Evolutionary conservation across 2,329 filamentous ascomycete genomes (phyloP), one percentile per base, ranked within the genome.

Genomic region (Bretziella fagacearum): DNA sequence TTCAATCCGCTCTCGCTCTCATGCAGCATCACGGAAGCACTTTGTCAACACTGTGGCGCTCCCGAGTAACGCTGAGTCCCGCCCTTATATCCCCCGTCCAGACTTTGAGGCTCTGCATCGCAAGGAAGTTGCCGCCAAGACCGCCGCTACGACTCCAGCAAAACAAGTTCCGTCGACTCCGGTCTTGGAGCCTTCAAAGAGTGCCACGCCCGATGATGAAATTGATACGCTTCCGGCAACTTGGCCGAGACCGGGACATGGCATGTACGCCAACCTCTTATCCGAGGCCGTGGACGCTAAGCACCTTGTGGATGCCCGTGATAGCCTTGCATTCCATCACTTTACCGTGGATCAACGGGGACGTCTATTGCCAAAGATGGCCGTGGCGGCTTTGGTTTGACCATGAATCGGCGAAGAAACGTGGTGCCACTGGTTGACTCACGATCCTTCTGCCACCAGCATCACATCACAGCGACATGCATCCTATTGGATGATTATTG

Each of bases 301-400:
- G 4, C 56, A 63, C 23, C 53, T 67, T 15, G 48, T 57, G 23
- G 65, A 66, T 40, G 57, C 61, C 3, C 61, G 65, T 18, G 64
- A 66, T 30, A 62, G 63, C 41, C 62, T 65, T 41, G 58, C 63
- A 0, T 67, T 67, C 41, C 66, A 63, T 36, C 63, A 66, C 45
- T 67, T 67, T 52, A 55, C 61, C 49, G 61, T 67, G 6, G 62
- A 65, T n/a, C 20, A 44, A 17, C 43, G 30, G 29, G 50, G 44
- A 10, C 33, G 36, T 29, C 35, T 46, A 27, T 35, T 51, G 22
- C 49, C 46, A 18, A 51, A 51, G 47, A 52, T 47, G 49, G 49
- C 49, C 18, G 49, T 48, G 22, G 45, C 49, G 25, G 40, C 44
- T 36, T 47, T 52, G 25, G 47, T 50, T 36, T 50, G 27, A 41